These are phyloP conservation scores for Cyclostephanos tholiformis DNA, from an alignment of 108 stramenopile genomes.

Conservation along the genomic window DNA sequence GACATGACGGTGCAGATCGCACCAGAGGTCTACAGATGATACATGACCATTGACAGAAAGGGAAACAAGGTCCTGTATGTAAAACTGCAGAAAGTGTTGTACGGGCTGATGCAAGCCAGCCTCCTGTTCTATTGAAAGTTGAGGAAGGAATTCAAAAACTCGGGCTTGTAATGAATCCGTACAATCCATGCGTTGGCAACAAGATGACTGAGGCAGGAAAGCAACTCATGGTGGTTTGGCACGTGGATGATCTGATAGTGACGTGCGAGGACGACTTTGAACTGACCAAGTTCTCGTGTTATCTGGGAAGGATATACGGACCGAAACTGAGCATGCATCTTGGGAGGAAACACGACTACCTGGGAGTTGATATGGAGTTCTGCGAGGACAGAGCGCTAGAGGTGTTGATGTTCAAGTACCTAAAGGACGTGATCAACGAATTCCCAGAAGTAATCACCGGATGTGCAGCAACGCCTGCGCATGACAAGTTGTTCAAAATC, in stretches of 20 bases:
- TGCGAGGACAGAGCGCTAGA: not conserved
- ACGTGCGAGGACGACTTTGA: constrained; percentile 29
- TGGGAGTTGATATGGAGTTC: not conserved
- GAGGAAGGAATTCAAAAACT: not conserved
- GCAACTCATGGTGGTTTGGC: constrained; percentile 21
- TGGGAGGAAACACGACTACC: not conserved
- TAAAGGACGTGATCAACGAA: not conserved
- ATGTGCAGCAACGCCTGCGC: not conserved
- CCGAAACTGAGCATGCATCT: not conserved
- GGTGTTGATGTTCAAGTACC: not conserved
- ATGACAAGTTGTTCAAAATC: not conserved
- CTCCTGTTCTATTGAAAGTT: not conserved
- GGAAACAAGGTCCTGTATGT: constrained; percentile 16
- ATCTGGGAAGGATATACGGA: not conserved
- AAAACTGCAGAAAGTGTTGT: constrained; percentile 36
- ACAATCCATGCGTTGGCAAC: not conserved
- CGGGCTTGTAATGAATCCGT: not conserved
- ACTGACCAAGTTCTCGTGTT: not conserved
- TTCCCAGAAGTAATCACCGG: not conserved
- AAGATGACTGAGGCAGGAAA: not conserved
- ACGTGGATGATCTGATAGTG: constrained; percentile 60
- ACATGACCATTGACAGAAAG: not conserved
- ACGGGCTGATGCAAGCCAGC: constrained; percentile 32
- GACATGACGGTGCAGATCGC: constrained; percentile 23
- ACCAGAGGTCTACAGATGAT: not conserved